These are phyloP conservation scores for Lagerstroemia speciosa DNA, from an alignment of 345 rosid species.

Conservation along the genomic window DNA sequence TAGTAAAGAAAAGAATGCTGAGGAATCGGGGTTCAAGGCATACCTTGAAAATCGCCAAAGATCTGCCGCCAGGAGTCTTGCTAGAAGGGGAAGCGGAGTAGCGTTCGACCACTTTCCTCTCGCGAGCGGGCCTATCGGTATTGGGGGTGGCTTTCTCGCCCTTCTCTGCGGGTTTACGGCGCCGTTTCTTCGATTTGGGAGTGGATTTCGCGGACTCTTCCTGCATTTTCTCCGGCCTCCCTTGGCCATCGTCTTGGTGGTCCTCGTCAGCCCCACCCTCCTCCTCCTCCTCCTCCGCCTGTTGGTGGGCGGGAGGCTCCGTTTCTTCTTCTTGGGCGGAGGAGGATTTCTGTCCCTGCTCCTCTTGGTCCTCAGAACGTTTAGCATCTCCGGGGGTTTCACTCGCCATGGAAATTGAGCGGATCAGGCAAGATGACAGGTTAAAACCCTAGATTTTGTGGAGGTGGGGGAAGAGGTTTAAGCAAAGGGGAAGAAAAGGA, in stretches of 20 bases:
- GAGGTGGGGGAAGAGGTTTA: not conserved
- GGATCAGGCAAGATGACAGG: not conserved
- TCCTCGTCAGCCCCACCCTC: not conserved
- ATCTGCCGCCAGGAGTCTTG: slow-evolving; percentile 43
- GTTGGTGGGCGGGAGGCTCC: not conserved
- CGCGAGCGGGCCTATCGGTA: slow-evolving; percentile 77
- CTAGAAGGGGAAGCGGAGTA: slow-evolving; percentile 56
- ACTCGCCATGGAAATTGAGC: not conserved
- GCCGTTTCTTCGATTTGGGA: not conserved
- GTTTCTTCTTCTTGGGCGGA: not conserved
- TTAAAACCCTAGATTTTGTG: slow-evolving; percentile 6
- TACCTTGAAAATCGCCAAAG: slow-evolving; percentile 71
- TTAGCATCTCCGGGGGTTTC: not conserved
- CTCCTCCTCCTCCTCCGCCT: not conserved
- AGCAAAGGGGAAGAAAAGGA: not conserved
- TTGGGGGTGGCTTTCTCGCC: slow-evolving; percentile 26
- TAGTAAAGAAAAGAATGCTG: not conserved
- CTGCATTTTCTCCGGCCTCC: not conserved
- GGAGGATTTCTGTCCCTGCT: not conserved
- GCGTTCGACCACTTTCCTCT: slow-evolving; percentile 83
- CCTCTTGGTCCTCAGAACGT: not conserved
- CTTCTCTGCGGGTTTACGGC: not conserved
- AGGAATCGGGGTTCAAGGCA: not conserved
- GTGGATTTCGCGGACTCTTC: not conserved
- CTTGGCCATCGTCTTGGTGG: not conserved